Base-by-base conservation (phyloP, 2,329 filamentous ascomycete species). In the Microcyclospora pomicola region DNA sequence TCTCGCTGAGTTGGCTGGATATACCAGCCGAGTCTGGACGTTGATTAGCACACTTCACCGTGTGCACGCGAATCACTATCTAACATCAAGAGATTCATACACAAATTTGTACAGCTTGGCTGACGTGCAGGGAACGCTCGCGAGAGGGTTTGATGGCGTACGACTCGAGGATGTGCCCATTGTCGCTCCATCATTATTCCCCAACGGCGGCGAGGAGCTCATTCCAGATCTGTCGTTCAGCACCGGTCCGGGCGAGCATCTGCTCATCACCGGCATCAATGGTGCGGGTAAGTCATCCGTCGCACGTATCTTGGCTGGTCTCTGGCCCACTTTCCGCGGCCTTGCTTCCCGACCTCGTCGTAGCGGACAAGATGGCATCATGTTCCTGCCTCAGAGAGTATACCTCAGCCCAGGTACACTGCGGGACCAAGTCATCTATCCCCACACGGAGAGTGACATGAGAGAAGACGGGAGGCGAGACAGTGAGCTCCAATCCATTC, bases 371-470 rank as follows among this genome's bases (percentile, higher is more conserved):
- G 88, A 96, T 47, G 91, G 91, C 42, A 93, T 98, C 64, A 96
- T 98, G 87, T 96, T 98, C 63, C 71, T 98, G 9, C 91, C 91
- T 0, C 91, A 98, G 59, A 73, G 88, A 12, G 86, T 88, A 0
- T 96, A 96, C 53, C 73, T 96, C 27, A 88, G 80, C 58, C 82
- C 88, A 15, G 91, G 91, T 28, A 96, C 91, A 1, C 69, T 96
- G 9, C 80, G 91, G 16, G 92, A 98, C 53, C 92, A 98, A 63
- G 85, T 98, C 52, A 95, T 96, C 55, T 98, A 98, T 51, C 91
- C 91, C 0, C 86, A 98, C 51, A 88, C 85, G 6, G 88, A 93
- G 56, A 67, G 87, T 31, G 91, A 98, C 52, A 96, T 98, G 91
- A 79, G 77, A 24, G 78, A 83, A 42, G 79, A 80, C 44, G 77